phyloP scores from a whole-genome alignment of 176 grass and related monocot species.

The Themeda triandra region DNA sequence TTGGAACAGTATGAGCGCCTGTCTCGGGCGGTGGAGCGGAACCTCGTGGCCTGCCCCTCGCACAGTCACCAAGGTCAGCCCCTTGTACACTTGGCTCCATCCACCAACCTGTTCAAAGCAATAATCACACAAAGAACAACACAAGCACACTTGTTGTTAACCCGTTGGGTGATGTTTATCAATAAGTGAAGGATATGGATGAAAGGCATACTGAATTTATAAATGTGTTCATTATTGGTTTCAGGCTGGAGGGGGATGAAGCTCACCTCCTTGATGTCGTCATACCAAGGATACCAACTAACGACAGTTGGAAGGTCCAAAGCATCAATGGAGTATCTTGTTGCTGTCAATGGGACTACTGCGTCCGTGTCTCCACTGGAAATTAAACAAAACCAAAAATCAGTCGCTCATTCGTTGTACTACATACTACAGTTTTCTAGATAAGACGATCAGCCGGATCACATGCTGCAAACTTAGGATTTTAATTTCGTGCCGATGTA shows the following conservation, averaged over 20 bases:
- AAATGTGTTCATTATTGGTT: background rate
- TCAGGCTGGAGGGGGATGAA: background rate
- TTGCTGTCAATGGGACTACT: constrained; percentile 67
- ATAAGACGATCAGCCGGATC: background rate
- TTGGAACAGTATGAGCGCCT: constrained; percentile 15
- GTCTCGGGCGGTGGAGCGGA: constrained; percentile 24
- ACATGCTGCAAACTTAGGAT: background rate
- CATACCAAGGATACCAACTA: constrained; percentile 80
- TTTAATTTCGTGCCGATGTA: background rate
- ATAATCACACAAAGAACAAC: background rate
- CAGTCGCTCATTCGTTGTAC: background rate
- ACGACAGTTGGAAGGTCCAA: constrained; percentile 47
- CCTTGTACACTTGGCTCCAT: constrained; percentile 17
- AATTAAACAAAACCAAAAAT: background rate
- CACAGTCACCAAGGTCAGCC: background rate
- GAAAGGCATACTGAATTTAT: background rate
- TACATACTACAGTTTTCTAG: background rate
- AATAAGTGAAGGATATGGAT: background rate
- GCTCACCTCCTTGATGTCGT: constrained; percentile 47
- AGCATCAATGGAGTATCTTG: constrained; percentile 75
- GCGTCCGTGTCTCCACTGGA: constrained; percentile 55
- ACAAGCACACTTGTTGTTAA: background rate
- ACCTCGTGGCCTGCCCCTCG: constrained; percentile 2
- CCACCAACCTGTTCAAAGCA: background rate
- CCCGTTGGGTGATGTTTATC: background rate